Conservation (phyloP, 2,329 filamentous ascomycete species). For the Monilinia polystroma region DNA sequence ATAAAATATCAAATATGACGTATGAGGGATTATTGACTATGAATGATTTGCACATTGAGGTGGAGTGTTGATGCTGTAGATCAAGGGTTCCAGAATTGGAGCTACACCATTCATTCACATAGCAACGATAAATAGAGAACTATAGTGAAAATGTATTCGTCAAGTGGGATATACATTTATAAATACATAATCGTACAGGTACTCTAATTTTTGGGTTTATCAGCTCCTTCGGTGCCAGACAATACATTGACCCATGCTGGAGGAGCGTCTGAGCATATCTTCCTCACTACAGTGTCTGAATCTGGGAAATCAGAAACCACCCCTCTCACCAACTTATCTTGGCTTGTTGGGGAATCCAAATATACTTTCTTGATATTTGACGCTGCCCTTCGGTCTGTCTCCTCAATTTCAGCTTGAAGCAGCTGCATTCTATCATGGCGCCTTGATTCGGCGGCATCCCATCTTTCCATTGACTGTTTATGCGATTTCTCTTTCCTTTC, state of each 20-base stretch:
- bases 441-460: not conserved
- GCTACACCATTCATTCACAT: not conserved
- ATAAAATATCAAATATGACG: not conserved
- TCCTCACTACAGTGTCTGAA: not conserved
- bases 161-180: not conserved
- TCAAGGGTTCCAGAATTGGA: not conserved
- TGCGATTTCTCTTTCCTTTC: not conserved
- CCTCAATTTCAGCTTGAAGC: not conserved
- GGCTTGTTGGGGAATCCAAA: not conserved
- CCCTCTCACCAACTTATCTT: not conserved
- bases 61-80: not conserved
- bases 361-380: not conserved
- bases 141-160: not conserved
- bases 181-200: not conserved
- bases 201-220: not conserved
- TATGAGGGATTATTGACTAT: too few species aligned
- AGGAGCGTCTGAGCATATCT: not conserved
- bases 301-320: too few species aligned
- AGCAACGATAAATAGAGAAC: not conserved
- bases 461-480: not conserved
- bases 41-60: not conserved
- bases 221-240: not conserved
- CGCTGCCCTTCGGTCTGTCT: not conserved
- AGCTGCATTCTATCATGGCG: not conserved
- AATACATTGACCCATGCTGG: too few species aligned